Conservation (phyloP, 176 grass and related monocot species). For the Rhynchospora tenuis region DNA sequence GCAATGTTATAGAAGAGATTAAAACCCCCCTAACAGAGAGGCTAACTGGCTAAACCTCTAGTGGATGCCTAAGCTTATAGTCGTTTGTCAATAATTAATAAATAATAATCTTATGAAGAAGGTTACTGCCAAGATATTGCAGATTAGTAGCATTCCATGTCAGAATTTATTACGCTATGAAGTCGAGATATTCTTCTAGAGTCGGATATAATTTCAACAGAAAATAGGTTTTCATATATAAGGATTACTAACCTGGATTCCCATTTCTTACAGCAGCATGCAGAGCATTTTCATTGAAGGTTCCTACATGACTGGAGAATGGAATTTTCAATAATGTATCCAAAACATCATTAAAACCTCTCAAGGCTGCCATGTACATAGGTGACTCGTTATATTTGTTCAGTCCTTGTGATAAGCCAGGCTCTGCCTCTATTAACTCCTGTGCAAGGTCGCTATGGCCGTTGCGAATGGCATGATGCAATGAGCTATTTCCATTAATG, state of each 20-base stretch:
- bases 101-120: too few relatives aligned
- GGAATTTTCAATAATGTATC: neutral
- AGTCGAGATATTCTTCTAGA: too few relatives aligned
- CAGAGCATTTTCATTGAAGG: neutral
- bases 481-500: neutral
- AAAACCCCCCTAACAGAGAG: too few relatives aligned
- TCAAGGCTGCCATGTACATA: neutral
- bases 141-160: too few relatives aligned
- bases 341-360: neutral
- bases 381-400: neutral
- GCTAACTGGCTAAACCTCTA: too few relatives aligned
- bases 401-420: neutral
- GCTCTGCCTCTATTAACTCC: neutral
- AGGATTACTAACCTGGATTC: neutral
- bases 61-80: too few relatives aligned
- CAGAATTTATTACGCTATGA: too few relatives aligned
- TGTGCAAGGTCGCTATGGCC: neutral
- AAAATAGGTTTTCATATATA: too few relatives aligned
- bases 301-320: neutral
- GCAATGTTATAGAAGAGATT: too few relatives aligned
- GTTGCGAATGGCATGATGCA: neutral
- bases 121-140: too few relatives aligned
- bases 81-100: too few relatives aligned
- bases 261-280: neutral
- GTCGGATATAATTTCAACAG: too few relatives aligned